Conservation (phyloP, 257 asterid species). For the Verbena officinalis region DNA sequence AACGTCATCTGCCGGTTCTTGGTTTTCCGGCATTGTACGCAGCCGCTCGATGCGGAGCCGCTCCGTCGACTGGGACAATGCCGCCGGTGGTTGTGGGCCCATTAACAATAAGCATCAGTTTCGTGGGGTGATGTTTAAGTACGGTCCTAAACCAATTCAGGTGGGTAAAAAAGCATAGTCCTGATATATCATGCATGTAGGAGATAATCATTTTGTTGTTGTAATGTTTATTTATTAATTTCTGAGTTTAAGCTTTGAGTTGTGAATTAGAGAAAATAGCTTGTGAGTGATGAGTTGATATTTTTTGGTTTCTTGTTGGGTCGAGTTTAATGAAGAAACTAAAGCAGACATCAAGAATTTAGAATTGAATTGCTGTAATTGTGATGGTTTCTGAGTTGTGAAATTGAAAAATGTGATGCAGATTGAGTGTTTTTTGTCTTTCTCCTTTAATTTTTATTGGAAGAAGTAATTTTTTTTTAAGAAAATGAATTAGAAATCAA, state of each 20-base stretch:
- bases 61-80: slow-evolving; percentile 20
- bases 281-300: background rate
- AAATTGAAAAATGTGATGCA: no score
- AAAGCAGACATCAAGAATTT: background rate
- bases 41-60: slow-evolving; percentile 50
- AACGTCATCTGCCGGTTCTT: slow-evolving; percentile 39
- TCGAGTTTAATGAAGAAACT: background rate
- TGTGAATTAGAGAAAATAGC: background rate
- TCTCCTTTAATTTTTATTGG: no score
- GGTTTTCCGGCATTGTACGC: slow-evolving; percentile 68
- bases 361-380: no score
- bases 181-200: background rate
- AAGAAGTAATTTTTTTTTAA: no score
- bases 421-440: no score
- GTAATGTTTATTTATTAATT: background rate
- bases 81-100: slow-evolving; percentile 35
- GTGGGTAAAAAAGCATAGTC: slow-evolving; percentile 17
- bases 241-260: background rate
- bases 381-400: background rate
- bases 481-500: no score
- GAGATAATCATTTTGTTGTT: background rate
- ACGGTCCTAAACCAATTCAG: slow-evolving; percentile 65
- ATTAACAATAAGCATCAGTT: slow-evolving; percentile 49
- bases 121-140: slow-evolving; percentile 60
- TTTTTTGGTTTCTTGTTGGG: background rate